These are phyloP conservation scores for Stemphylium lycopersici DNA, from an alignment of 2,329 filamentous ascomycete species.

Conservation along the genomic window DNA sequence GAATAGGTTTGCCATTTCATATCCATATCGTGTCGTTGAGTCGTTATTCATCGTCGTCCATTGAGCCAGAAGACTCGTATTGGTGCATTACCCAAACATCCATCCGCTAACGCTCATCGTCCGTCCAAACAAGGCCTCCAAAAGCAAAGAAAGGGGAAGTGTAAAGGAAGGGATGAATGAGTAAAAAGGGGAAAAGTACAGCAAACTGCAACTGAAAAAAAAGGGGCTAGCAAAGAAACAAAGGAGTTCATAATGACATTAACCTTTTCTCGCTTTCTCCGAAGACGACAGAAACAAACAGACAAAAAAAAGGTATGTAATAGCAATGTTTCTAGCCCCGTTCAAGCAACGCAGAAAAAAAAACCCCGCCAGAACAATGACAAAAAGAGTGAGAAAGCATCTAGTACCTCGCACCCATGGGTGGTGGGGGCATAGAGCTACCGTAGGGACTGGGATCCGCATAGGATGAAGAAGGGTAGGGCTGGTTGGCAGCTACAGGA, in stretches of 20 bases:
- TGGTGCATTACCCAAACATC: not conserved
- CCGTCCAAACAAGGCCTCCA: not conserved
- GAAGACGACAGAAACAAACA: not conserved
- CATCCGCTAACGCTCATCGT: not conserved
- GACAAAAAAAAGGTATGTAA: conserved; percentile 2
- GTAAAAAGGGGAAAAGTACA: no score
- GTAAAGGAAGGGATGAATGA: no score
- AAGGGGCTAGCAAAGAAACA: not conserved
- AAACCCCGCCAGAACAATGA: not conserved
- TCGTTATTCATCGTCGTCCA: conserved; percentile 12
- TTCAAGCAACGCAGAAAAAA: not conserved
- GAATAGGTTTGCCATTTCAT: conserved; percentile 1
- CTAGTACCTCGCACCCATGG: conserved; percentile 48
- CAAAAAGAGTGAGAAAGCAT: not conserved
- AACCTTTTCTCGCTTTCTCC: not conserved
- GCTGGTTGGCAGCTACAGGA: conserved; percentile 43
- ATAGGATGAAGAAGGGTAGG: conserved; percentile 49
- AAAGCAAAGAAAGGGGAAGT: not conserved
- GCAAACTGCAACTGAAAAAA: not conserved
- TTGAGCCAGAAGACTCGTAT: conserved; percentile 12
- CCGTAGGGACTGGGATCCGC: conserved; percentile 56
- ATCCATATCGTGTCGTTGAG: conserved; percentile 12
- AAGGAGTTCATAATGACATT: conserved; percentile 2
- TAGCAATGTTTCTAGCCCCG: conserved; percentile 6
- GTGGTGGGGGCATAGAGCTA: conserved; percentile 47